Evolutionary conservation across 176 grass and related monocot species (phyloP), one percentile per base, ranked within the genome.

Genomic region (Avena sativa): DNA sequence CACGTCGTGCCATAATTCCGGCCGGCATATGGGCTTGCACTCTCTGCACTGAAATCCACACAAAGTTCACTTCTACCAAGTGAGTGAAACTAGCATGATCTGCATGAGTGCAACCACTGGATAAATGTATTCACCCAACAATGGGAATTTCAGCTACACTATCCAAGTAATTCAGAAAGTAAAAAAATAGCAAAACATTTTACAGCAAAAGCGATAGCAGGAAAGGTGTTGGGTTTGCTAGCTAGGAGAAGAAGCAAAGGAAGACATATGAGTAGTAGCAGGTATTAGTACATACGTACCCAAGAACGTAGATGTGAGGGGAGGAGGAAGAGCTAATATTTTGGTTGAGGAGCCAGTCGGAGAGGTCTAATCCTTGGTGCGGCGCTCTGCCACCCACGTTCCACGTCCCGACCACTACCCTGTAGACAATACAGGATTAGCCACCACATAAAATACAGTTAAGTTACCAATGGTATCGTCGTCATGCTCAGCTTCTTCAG

Each of bases 371-470:
- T 43, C 79, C 90, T 76, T 60, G 71, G 9, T 91, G 87, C 5
- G 96, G 92, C 0, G 92, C 44, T 52, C 90, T 69, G 20, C 96
- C 96, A 80, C 93, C 96, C 13, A 98, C 93, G 79, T 98, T 98
- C 96, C 96, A 98, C 53, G 96, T 98, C 71, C 93, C 96, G 38
- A 96, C 90, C 51, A 92, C 82, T 74, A 94, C 68, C 71, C 96
- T 98, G 84, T 12, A 17, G 0, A 3, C 8, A 49, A 25, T 17
- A 68, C 30, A 34, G 40, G 40, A 43, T 43, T 1, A 43, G 40
- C 5, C 40, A 43, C 1, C 40, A 43, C 40, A 43, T 43, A 43
- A 43, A 43, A 7, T 43, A 43, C 40, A 43, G 38, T 40, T 40
- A 28, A 28, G 26, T 28, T 28, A 28, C 26, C 16, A 19, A 43